Base-by-base conservation (phyloP, 768 basidiomycete genomes). In the Amanita pallidorosea region DNA sequence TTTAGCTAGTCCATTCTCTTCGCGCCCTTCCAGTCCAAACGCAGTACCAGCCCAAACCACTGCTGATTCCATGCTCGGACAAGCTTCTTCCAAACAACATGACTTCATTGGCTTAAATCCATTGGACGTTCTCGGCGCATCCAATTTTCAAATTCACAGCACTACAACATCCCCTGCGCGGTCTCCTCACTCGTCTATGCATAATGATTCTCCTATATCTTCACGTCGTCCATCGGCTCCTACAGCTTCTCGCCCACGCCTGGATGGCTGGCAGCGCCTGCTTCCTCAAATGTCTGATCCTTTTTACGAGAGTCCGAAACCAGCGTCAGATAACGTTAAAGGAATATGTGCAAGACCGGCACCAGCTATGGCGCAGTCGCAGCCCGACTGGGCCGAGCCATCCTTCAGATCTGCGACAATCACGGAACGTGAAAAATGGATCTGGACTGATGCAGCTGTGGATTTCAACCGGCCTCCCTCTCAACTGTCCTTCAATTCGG, bases 381-480 rank as follows among this genome's bases (percentile, higher is more conserved):
- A 35, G 7, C 13, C 3, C n/a, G n/a, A 22, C 11, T 12, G 18
- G 33, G 31, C 52, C 38, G 52, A 23, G 51, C 54, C 1, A 42
- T 52, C 23, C 52, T 53, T 29, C 45, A 53, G 54, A 53, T 45
- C 49, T 45, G 15, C 42, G 27, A 29, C 41, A 18, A n/a, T 40
- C 15, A 15, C 6, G 12, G 40, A 38, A 15, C 49, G 40, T 2
- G 49, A 51, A 23, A 51, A 51, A 31, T 64, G 62, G 54, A 58
- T 57, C 54, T 55, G 58, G 25, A 52, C 57, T 31, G 62, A 67
- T 33, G 55, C 57, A n/a, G 47, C 51, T 17, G 58, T 70, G 11
- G 65, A 71, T 52, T 73, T 73, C 53, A 67, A 73, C 31, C 56
- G 71, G 13, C 67, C 70, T 18, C 71, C 70, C 6, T 73, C 71